phyloP scores from a whole-genome alignment of 1,139 yeast genomes.

The Candida pseudoviswanathii region DNA sequence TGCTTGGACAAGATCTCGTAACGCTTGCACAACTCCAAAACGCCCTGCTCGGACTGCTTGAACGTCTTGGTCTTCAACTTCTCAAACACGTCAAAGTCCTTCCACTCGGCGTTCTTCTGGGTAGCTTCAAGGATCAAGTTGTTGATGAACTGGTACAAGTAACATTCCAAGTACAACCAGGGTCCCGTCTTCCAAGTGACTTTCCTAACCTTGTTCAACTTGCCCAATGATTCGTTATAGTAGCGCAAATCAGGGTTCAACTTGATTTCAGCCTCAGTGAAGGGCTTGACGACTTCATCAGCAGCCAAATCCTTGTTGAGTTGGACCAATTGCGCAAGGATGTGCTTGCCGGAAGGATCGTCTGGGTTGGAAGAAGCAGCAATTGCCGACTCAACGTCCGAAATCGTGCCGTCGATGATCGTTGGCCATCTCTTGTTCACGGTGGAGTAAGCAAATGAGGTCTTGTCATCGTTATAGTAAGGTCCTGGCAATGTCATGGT shows the following conservation, averaged over 20 bases:
- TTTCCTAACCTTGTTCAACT: slow-evolving; percentile 24
- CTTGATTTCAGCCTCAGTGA: slow-evolving; percentile 42
- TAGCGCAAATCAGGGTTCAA: slow-evolving; percentile 47
- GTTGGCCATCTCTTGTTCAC: slow-evolving; percentile 87
- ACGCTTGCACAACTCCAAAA: slow-evolving; percentile 76
- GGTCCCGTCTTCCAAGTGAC: slow-evolving; percentile 87
- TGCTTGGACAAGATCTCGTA: slow-evolving; percentile 45
- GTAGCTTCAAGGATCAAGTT: slow-evolving; percentile 44
- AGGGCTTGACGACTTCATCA: slow-evolving; percentile 44
- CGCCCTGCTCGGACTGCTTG: slow-evolving; percentile 73
- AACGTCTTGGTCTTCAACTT: slow-evolving; percentile 73
- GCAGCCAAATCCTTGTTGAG: slow-evolving; percentile 39
- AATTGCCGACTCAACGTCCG: slow-evolving; percentile 48
- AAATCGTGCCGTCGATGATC: slow-evolving; percentile 66
- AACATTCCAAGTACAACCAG: slow-evolving; percentile 89
- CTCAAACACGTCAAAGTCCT: slow-evolving; percentile 69
- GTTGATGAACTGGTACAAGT: slow-evolving; percentile 65
- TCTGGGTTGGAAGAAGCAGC: slow-evolving; percentile 17
- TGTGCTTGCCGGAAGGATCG: slow-evolving; percentile 23
- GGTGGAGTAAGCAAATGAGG: slow-evolving; percentile 82
- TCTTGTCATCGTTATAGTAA: slow-evolving; percentile 65
- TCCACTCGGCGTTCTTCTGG: slow-evolving; percentile 43
- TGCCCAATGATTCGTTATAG: slow-evolving; percentile 50
- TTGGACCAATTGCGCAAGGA: slow-evolving; percentile 38
- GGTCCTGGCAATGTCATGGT: slow-evolving; percentile 35